Base-by-base conservation (phyloP, 768 basidiomycete species). In the Russula virescens region DNA sequence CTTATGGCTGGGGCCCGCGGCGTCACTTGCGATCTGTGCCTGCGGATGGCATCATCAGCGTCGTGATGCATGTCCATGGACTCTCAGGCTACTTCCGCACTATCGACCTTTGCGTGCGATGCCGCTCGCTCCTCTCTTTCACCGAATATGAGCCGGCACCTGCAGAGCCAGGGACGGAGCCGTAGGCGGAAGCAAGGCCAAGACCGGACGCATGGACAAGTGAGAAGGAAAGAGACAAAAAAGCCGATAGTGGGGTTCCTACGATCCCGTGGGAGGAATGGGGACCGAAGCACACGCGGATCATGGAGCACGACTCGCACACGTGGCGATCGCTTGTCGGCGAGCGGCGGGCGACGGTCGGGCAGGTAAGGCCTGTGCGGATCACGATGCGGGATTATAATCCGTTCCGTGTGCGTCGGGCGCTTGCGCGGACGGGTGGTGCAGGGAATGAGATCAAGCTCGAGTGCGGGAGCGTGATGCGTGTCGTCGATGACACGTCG, bases 251-350 rank as follows among this genome's bases (percentile, higher is more conserved):
- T n/a, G n/a, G n/a, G 10, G 38, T 9, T 5, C 38, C 13, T 11
- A 38, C 16, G 26, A 28, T 62, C 13, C 28, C 28, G 7, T 62
- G 61, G 61, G 61, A 62, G 38, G 48, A 23, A 11, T 62, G 61
- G 61, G 61, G 61, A 0, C 61, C 61, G 1, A 9, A 26, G 0
- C 28, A 48, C n/a, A 62, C 61, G 21, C 61, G 61, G 1, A 45
- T 62, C 18, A 9, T 62, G 9, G 61, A 62, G 40, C 61, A 56
- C 40, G 54, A 56, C 40, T 62, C 61, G 26, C 40, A 34, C 47
- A 56, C 61, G 38, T 62, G 61, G 61, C 54, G 61, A 5, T 55
- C 61, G 13, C 61, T 62, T 28, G 61, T 62, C 5, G 61, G 61
- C 28, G 61, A 62, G 40, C 54, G 61, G 10, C 53, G 61, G 2